Base-by-base conservation (phyloP, 352 stramenopile genomes). In the Lagenidium sp. region DNA sequence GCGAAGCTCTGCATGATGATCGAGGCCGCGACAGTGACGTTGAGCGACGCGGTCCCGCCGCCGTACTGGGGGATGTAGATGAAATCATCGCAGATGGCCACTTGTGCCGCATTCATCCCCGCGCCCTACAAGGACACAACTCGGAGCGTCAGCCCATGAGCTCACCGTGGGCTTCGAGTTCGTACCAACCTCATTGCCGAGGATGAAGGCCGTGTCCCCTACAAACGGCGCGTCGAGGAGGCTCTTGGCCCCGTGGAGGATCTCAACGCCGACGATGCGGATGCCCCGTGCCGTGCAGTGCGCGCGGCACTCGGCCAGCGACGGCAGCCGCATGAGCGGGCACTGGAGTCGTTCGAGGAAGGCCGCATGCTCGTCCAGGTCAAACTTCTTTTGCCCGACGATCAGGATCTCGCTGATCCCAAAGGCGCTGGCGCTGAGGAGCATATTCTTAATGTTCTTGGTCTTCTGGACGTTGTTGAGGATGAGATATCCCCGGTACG, bases 51-150 rank as follows among this genome's bases (percentile, higher is more conserved):
- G 4, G 92, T 98, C 45, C 93, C 95, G 24, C 77, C 72, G 41
- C 93, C 91, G 53, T 96, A 97, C 57, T 98, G 95, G 13, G 85
- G 85, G 54, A 98, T 98, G 53, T 95, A 88, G 21, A 98, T 67
- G 60, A 97, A 97, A 22, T 70, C 63, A 61, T 98, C 84, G 59
- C 95, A 98, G 15, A 95, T 80, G 6, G 71, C 67, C 41, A 97
- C 73, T 58, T 98, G 92, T 39, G 86, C 88, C 4, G 73, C 57
- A 50, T 87, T 93, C 65, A 98, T 87, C n/a, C 95, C 93, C 34
- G 72, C 78, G 16, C 94, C 90, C 78, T 82, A 29, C 49, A 39
- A 43, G 15, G 36, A 41, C 21, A 32, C 30, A 37, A 43, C n/a
- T n/a, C n/a, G n/a, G n/a, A n/a, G n/a, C n/a, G n/a, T n/a, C n/a